Conservation (phyloP, 768 basidiomycete genomes). For the Podaxis sp. region DNA sequence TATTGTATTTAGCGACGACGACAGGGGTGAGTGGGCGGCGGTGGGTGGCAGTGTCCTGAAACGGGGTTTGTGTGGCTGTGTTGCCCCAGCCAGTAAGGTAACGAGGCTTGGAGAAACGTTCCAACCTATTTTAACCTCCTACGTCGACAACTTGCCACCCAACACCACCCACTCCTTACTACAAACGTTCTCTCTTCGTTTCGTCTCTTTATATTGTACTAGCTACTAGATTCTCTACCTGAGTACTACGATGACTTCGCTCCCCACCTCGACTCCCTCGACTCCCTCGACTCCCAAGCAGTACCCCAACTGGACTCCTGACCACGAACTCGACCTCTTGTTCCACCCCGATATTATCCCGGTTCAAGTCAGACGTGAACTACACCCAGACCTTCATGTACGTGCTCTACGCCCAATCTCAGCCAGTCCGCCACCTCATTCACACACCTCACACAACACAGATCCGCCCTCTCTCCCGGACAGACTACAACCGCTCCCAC, state of each 20-base stretch:
- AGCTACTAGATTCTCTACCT: background rate
- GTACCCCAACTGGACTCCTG: conserved; percentile 24
- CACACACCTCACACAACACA: conserved; percentile 27
- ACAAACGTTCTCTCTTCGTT: background rate
- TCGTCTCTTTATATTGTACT: background rate
- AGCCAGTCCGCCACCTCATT: conserved; percentile 39
- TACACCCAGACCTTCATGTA: conserved; percentile 72
- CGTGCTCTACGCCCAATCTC: conserved; percentile 20
- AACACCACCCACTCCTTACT: background rate
- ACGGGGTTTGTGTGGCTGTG: conserved; percentile 9
- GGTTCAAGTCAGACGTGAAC: conserved; percentile 50
- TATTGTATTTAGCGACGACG: background rate
- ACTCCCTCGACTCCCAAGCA: conserved; percentile 43
- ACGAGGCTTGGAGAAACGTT: conserved; percentile 4
- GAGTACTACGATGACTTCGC: background rate
- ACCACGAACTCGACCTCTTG: conserved; percentile 70
- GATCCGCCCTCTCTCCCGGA: conserved; percentile 88
- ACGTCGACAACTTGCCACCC: conserved; percentile 2
- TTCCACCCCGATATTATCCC: conserved; percentile 78
- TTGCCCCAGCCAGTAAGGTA: background rate
- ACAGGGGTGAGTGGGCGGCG: background rate
- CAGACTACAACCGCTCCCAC: conserved; percentile 82
- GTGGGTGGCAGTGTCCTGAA: background rate
- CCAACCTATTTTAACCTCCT: conserved; percentile 11
- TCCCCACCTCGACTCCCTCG: conserved; percentile 23